A percentile compares a stretch with the other conserved stretches of the same genome.
phyloP scores from a whole-genome alignment of 2,329 filamentous ascomycete genomes.

The Botrytis sinoallii region DNA sequence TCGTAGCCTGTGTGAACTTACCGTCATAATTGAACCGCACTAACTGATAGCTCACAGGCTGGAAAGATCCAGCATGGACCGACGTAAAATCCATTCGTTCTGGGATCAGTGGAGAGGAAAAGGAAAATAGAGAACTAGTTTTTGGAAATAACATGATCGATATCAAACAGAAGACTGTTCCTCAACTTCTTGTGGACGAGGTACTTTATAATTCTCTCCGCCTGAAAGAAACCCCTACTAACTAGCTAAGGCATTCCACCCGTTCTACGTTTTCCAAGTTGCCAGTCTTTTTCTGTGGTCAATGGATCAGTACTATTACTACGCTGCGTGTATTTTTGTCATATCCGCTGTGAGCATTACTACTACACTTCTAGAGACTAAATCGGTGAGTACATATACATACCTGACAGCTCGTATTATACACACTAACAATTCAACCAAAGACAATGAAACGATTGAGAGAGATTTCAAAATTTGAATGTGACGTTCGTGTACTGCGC shows the following conservation, averaged over 20 bases:
- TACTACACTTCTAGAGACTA: constrained; percentile 86
- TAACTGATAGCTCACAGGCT: constrained; percentile 40
- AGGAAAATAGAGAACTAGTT: constrained; percentile 74
- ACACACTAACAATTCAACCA: constrained; percentile 2
- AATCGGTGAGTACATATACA: constrained; percentile 55
- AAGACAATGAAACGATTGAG: constrained; percentile 85
- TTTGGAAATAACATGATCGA: constrained; percentile 91
- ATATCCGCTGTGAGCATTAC: constrained; percentile 93
- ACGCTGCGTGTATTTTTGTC: constrained; percentile 88
- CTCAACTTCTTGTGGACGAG: constrained; percentile 85
- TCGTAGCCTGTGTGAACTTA: neutral
- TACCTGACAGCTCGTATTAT: neutral
- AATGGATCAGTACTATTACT: constrained; percentile 95
- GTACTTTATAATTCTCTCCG: constrained; percentile 43
- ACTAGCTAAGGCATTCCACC: constrained; percentile 83
- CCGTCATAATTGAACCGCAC: neutral
- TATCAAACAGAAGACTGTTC: constrained; percentile 82
- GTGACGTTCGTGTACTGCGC: constrained; percentile 86
- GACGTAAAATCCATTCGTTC: constrained; percentile 69
- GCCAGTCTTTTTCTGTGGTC: constrained; percentile 94
- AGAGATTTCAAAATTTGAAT: constrained; percentile 92
- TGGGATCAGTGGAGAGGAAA: constrained; percentile 86
- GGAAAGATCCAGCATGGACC: constrained; percentile 92
- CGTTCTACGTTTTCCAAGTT: constrained; percentile 97
- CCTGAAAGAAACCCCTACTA: constrained; percentile 25